These are phyloP conservation scores for Allium sativum DNA, from an alignment of 106 monocot genomes.

Conservation along the genomic window DNA sequence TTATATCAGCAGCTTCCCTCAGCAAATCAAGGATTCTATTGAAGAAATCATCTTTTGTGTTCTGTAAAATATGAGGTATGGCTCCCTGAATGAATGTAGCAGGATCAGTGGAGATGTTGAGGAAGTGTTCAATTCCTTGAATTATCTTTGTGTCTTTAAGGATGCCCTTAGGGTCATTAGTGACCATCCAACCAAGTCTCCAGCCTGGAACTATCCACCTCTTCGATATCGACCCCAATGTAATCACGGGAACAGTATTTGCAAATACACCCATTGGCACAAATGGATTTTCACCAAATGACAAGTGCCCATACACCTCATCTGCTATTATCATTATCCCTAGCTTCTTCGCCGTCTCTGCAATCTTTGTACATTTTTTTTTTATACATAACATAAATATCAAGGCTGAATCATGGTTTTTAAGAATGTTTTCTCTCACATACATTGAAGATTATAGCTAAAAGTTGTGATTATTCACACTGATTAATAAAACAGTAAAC, in stretches of 20 bases:
- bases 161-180: slow-evolving; percentile 42
- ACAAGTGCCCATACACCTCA: slow-evolving; percentile 55
- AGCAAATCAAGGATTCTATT: slow-evolving; percentile 33
- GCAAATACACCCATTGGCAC: slow-evolving; percentile 72
- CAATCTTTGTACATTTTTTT: slow-evolving; percentile 12
- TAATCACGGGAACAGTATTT: slow-evolving; percentile 42
- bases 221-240: slow-evolving; percentile 74
- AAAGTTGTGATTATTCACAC: too few species aligned
- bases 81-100: slow-evolving; percentile 54
- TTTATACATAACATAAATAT: too few species aligned
- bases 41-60: slow-evolving; percentile 69
- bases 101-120: slow-evolving; percentile 18
- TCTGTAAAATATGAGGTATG: slow-evolving; percentile 44
- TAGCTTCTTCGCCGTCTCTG: slow-evolving; percentile 47
- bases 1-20: slow-evolving; percentile 34
- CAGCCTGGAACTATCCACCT: slow-evolving; percentile 78
- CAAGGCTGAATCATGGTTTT: too few species aligned
- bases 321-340: slow-evolving; percentile 61
- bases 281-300: slow-evolving; percentile 51
- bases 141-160: slow-evolving; percentile 42
- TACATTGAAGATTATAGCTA: too few species aligned
- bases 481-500: too few species aligned
- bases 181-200: slow-evolving; percentile 70
- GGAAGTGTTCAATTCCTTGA: slow-evolving; percentile 9
- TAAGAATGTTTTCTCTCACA: too few species aligned